Evolutionary conservation across 129 eudicot species (phyloP).

Genomic region (Artemisia annua): DNA sequence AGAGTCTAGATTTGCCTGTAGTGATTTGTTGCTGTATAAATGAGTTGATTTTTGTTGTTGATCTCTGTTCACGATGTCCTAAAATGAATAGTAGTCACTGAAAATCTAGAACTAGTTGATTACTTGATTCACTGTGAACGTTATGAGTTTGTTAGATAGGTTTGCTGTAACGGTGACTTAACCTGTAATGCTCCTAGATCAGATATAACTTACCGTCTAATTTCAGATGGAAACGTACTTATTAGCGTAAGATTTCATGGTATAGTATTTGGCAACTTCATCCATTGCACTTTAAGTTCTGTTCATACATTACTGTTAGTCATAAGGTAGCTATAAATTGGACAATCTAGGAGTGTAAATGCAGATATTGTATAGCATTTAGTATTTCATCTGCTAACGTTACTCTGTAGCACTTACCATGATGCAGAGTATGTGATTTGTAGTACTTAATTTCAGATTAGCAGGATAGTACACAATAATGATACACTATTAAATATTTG

Average conservation of each 20-base stretch:
- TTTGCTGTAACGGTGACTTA: not conserved
- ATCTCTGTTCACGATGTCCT: too few relatives aligned
- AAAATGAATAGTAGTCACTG: constrained; percentile 6
- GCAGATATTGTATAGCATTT: not conserved
- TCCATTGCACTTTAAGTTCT: not conserved
- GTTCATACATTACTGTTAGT: constrained; percentile 14
- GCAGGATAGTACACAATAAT: too few relatives aligned
- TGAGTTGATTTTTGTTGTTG: too few relatives aligned
- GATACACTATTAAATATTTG: not conserved
- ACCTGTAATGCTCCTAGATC: not conserved
- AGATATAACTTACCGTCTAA: constrained; percentile 16
- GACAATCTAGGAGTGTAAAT: not conserved
- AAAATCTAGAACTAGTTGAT: not conserved
- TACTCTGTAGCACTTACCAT: constrained; percentile 5
- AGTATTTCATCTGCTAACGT: not conserved
- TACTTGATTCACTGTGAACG: not conserved
- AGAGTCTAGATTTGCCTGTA: not conserved
- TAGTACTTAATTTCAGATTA: not conserved
- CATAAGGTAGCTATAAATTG: constrained; percentile 3
- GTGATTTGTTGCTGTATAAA: too few relatives aligned
- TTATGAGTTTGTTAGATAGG: not conserved
- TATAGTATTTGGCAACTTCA: not conserved
- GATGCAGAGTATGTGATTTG: constrained; percentile 10
- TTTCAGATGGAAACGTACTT: constrained; percentile 17
- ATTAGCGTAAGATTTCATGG: constrained; percentile 12